Percentiles rank a stretch among this genome's conserved stretches.
These are phyloP conservation scores for Neurospora tetraspora DNA, from an alignment of 495 filamentous ascomycete species.

Conservation along the genomic window DNA sequence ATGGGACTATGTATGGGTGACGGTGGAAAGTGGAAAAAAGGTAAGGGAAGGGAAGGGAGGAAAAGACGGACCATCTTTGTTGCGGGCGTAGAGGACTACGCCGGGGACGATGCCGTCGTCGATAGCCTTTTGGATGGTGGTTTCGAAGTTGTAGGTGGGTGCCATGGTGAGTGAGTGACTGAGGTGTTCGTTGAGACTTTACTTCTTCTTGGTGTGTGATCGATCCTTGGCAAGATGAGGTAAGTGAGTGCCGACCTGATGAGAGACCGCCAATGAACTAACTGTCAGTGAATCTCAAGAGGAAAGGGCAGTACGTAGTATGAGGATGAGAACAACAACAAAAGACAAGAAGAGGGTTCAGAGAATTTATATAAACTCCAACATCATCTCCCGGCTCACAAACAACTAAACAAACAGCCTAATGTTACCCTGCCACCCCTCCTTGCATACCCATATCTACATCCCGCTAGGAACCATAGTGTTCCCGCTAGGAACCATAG, in stretches of 20 bases:
- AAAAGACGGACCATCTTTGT: conserved; percentile 15
- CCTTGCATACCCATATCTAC: not conserved
- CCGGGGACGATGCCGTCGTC: conserved; percentile 14
- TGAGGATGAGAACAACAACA: not conserved
- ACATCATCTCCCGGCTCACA: not conserved
- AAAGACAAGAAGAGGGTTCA: not conserved
- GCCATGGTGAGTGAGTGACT: not conserved
- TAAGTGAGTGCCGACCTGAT: not conserved
- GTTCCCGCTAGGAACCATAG: too few relatives aligned
- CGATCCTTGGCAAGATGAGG: not conserved
- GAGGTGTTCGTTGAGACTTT: too few relatives aligned
- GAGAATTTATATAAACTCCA: not conserved
- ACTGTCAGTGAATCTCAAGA: not conserved
- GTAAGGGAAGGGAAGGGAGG: not conserved
- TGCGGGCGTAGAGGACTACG: conserved; percentile 15
- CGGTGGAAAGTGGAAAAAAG: not conserved
- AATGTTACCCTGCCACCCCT: not conserved
- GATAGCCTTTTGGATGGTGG: conserved; percentile 10
- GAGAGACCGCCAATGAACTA: not conserved
- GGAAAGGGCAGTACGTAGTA: rapidly evolving
- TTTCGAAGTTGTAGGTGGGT: conserved; percentile 11
- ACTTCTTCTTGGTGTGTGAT: not conserved
- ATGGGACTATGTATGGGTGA: not conserved
- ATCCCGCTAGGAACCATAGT: not conserved
- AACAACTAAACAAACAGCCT: not conserved